These are phyloP conservation scores for Cornus suecica DNA, from an alignment of 148 eudicot genomes.

Conservation along the genomic window DNA sequence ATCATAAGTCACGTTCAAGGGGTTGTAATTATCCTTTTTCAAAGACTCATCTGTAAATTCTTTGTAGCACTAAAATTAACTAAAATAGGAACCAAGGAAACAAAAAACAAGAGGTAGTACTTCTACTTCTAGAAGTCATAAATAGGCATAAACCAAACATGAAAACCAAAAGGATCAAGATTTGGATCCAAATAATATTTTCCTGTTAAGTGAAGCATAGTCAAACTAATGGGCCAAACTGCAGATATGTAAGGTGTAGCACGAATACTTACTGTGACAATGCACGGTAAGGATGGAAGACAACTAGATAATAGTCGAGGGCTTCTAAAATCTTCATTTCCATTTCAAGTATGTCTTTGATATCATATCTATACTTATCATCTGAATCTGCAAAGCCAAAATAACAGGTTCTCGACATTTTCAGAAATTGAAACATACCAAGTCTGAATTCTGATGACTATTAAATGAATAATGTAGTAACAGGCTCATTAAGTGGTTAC, in stretches of 20 bases:
- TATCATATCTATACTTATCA: slow-evolving; percentile 80
- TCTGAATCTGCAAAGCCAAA: slow-evolving; percentile 56
- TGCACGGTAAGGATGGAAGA: slow-evolving; percentile 93
- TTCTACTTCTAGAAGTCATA: background rate
- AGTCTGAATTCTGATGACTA: background rate
- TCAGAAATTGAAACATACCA: background rate
- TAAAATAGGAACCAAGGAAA: background rate
- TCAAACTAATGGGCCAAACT: background rate
- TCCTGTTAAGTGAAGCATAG: background rate
- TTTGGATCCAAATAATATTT: background rate
- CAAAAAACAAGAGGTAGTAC: background rate
- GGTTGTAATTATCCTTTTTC: background rate
- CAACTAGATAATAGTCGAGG: slow-evolving; percentile 81
- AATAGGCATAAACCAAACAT: background rate
- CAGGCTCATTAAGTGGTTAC: slow-evolving; percentile 34
- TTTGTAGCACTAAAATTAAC: background rate
- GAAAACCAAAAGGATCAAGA: background rate
- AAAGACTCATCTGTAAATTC: background rate
- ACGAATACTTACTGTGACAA: slow-evolving; percentile 67
- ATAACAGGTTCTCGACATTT: slow-evolving; percentile 20
- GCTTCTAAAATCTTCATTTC: slow-evolving; percentile 99
- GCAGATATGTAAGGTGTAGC: background rate
- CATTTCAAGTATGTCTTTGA: slow-evolving; percentile 98
- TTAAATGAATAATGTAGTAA: background rate
- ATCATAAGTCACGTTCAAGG: background rate